Evolutionary conservation across 495 filamentous ascomycete genomes (phyloP).

Genomic region (Elaphomyces granulatus): DNA sequence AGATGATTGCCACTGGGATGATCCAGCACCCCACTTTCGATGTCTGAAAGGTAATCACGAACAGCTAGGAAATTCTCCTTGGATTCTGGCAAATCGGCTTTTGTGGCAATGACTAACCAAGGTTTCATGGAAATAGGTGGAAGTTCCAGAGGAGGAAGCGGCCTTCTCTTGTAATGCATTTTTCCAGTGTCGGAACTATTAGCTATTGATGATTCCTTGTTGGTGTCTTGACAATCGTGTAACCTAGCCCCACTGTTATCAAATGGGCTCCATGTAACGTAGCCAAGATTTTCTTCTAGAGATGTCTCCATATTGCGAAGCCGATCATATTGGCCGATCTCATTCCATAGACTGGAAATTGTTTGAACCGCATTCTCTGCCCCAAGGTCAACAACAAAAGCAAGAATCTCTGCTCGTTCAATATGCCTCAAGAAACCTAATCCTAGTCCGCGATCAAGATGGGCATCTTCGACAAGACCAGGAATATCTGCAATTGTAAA

Average conservation of each 20-base stretch:
- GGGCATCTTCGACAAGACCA: conserved; percentile 76
- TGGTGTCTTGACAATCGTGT: not conserved
- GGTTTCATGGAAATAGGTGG: conserved; percentile 72
- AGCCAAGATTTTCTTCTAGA: not conserved
- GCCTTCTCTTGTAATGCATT: no score
- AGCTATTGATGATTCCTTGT: not conserved
- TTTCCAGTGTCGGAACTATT: not conserved
- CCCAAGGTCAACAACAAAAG: conserved; percentile 83
- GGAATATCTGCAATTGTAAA: conserved; percentile 97
- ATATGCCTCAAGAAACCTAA: conserved; percentile 88
- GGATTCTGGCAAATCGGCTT: conserved; percentile 72
- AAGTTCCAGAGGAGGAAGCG: conserved; percentile 23
- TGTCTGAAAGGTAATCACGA: conserved; percentile 47
- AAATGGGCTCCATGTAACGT: not conserved
- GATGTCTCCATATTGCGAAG: conserved; percentile 43
- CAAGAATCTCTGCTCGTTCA: conserved; percentile 80
- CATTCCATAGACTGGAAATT: conserved; percentile 70
- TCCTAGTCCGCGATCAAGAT: conserved; percentile 83
- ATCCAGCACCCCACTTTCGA: conserved; percentile 40
- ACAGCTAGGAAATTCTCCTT: conserved; percentile 59
- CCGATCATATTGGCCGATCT: conserved; percentile 74
- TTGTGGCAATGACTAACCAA: conserved; percentile 95
- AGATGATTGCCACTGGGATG: conserved; percentile 59
- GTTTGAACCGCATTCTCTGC: conserved; percentile 63
- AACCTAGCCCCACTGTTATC: not conserved